Evolutionary conservation across 129 eudicot species (phyloP).

Genomic region (Flaveria brownii): DNA sequence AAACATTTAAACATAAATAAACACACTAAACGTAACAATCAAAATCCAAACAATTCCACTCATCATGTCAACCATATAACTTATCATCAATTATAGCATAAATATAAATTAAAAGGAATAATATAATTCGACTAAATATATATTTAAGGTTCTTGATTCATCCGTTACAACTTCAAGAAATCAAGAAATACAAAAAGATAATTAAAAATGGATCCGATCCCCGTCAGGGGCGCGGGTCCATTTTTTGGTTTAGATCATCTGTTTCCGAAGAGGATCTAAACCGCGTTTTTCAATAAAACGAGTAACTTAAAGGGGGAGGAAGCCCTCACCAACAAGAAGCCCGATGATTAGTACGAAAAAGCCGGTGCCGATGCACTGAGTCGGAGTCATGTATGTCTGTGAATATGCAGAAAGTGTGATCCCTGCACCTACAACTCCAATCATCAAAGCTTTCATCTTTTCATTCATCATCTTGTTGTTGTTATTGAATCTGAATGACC

Average conservation of each 20-base stretch:
- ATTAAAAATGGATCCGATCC: no score
- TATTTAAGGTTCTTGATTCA: slow-evolving; percentile 2
- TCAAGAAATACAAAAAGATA: no score
- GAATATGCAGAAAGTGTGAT: slow-evolving; percentile 86
- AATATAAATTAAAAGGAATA: no score
- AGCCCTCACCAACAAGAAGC: slow-evolving; percentile 86
- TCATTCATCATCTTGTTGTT: slow-evolving; percentile 52
- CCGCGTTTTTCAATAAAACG: neutral
- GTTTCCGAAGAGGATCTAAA: neutral
- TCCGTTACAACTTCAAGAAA: no score
- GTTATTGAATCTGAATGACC: neutral
- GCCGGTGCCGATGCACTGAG: slow-evolving; percentile 66
- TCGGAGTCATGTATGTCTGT: slow-evolving; percentile 61
- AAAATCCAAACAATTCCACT: no score
- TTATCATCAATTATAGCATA: no score
- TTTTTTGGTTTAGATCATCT: slow-evolving; percentile 11
- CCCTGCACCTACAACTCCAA: slow-evolving; percentile 77
- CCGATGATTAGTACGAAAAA: slow-evolving; percentile 65
- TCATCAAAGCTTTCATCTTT: slow-evolving; percentile 60
- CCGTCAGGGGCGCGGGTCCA: neutral
- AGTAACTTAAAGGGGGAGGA: slow-evolving; percentile 52
- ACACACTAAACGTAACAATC: no score
- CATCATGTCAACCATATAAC: no score
- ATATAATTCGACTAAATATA: no score
- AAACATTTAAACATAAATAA: neutral